phyloP scores from a whole-genome alignment of 352 stramenopile species.

The Globisporangium spiculum region DNA sequence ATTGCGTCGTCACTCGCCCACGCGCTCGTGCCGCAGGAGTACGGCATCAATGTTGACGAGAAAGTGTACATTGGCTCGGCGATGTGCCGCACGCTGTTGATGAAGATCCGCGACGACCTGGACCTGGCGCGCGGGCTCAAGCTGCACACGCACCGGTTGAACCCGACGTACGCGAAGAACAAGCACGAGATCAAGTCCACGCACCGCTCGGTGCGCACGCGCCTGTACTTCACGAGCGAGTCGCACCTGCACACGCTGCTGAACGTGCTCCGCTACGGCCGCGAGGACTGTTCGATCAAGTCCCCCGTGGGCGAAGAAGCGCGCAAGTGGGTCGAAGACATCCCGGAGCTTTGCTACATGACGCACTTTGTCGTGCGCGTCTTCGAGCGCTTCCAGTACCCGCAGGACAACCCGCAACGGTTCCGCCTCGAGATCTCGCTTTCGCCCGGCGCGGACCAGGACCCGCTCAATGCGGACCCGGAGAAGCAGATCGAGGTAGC shows the following conservation, averaged over 20 bases:
- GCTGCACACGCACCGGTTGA: slow-evolving; percentile 77
- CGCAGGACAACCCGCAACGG: slow-evolving; percentile 59
- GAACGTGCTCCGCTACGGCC: slow-evolving; percentile 95
- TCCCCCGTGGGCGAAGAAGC: slow-evolving; percentile 67
- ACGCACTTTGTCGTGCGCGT: slow-evolving; percentile 99
- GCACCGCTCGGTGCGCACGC: slow-evolving; percentile 95
- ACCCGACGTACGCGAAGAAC: slow-evolving; percentile 82
- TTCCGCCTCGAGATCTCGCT: slow-evolving; percentile 88
- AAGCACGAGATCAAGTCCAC: slow-evolving; percentile 88
- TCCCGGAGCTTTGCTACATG: slow-evolving; percentile 98
- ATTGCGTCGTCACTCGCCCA: slow-evolving; percentile 93
- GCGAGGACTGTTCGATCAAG: slow-evolving; percentile 53
- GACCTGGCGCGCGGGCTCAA: slow-evolving; percentile 72
- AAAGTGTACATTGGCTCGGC: slow-evolving; percentile 86
- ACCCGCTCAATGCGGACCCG: slow-evolving; percentile 57
- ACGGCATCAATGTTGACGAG: slow-evolving; percentile 86
- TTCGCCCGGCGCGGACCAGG: slow-evolving; percentile 70
- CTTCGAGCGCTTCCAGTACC: slow-evolving; percentile 92
- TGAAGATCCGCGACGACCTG: slow-evolving; percentile 87
- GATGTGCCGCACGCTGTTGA: slow-evolving; percentile 85
- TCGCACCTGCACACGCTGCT: slow-evolving; percentile 97
- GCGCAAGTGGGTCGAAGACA: slow-evolving; percentile 85
- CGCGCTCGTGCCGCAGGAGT: slow-evolving; percentile 84
- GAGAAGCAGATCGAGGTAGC: slow-evolving; percentile 68
- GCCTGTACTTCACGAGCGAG: slow-evolving; percentile 99